Evolutionary conservation across 2,329 filamentous ascomycete species (phyloP), one percentile per base, ranked within the genome.

Genomic region (Neocatenulostroma microsporum): DNA sequence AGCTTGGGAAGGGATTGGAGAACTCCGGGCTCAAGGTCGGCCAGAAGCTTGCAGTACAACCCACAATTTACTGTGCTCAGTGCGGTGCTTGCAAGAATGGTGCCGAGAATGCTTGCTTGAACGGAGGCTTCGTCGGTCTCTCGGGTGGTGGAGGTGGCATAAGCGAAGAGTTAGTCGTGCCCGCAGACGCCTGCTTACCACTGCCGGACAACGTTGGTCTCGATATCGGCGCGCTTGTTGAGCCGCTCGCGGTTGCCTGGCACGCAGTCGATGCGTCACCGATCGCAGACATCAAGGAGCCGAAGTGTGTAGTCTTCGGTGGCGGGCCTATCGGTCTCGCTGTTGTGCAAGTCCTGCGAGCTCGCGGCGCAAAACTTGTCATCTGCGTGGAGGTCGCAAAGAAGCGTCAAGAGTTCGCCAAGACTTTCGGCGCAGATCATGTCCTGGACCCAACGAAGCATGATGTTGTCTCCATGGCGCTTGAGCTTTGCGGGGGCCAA

Each of bases 171-270:
- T 65, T 77, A 3, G 69, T 72, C 17, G 63, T 77, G 1, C 55
- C 69, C 12, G 61, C 66, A 18, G 57, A 61, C 4, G 67, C 68
- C 7, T 64, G 70, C 0, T 62, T 73, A 29, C 63, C 63, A 2
- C 58, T 79, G 0, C 73, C 76, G 0, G 62, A 69, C 4, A 66
- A 68, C 33, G 58, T 76, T 7, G 61, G 66, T 0, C 62, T 76
- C 14, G 69, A 75, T 27, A 60, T 74, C 12, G 72, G 54, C n/a
- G 76, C 78, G 0, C 61, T 82, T 3, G 69, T 80, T 5, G 78
- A 82, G 46, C 78, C 78, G 0, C 59, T 82, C 2, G 64, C 74
- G 0, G 76, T 82, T 0, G 76, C 73, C 7, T 80, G 76, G 76
- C 78, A 82, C 47, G 76, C 75, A 0, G 68, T 78, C 8, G 63